Conservation (phyloP, 352 stramenopile genomes). For the Pythium apleroticum region DNA sequence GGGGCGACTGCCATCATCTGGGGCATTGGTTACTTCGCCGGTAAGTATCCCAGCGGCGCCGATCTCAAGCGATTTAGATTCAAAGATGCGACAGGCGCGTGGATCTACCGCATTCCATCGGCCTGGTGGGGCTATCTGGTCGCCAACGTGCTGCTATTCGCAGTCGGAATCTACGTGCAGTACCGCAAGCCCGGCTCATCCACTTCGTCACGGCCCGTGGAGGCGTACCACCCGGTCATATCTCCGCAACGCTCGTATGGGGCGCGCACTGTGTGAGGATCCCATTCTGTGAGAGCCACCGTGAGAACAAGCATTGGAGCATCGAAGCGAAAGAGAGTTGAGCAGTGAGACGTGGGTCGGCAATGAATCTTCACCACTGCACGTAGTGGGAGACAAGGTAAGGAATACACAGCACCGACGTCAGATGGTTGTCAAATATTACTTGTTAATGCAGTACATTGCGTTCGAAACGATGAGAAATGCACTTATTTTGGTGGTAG, state of each 20-base stretch:
- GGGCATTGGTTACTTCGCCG: slow-evolving; percentile 56
- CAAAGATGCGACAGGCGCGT: slow-evolving; percentile 22
- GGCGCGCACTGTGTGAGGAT: not conserved
- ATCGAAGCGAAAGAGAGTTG: not conserved
- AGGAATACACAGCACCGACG: not conserved
- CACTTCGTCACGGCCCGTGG: not conserved
- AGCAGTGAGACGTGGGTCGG: not conserved
- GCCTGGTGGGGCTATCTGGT: slow-evolving; percentile 44
- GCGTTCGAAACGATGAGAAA: not conserved
- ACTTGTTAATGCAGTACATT: not conserved
- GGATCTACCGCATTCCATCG: slow-evolving; percentile 29
- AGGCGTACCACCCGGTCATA: not conserved
- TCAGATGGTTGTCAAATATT: not conserved
- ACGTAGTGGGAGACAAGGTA: not conserved
- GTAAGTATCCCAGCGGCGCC: slow-evolving; percentile 51
- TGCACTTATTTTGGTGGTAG: not conserved
- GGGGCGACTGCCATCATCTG: slow-evolving; percentile 44
- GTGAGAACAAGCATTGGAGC: not conserved
- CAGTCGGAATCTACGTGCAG: slow-evolving; percentile 32
- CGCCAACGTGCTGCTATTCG: slow-evolving; percentile 31
- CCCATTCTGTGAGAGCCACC: not conserved
- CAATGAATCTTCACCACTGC: not conserved
- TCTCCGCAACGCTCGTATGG: not conserved
- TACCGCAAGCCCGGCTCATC: slow-evolving; percentile 21
- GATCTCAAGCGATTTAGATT: slow-evolving; percentile 43